phyloP scores from a whole-genome alignment of 2,329 filamentous ascomycete genomes.

The Arthrobotrys iridis region DNA sequence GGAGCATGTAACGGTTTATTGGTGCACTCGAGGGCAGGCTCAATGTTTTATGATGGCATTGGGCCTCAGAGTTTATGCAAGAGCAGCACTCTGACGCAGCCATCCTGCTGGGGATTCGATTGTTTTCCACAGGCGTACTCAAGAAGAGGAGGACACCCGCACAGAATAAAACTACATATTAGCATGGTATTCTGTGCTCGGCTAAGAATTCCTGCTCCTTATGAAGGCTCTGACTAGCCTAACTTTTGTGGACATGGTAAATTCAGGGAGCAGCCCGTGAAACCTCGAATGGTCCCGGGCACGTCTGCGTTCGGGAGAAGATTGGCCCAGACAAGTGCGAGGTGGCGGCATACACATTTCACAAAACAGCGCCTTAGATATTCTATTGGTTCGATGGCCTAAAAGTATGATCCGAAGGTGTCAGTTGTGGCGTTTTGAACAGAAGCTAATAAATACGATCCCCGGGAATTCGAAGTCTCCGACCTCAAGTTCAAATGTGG shows the following conservation, averaged over 20 bases:
- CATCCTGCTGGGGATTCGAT: constrained; percentile 45
- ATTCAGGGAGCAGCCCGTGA: constrained; percentile 27
- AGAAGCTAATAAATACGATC: constrained; percentile 30
- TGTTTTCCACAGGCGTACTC: constrained; percentile 38
- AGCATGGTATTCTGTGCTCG: constrained; percentile 47
- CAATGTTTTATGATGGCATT: constrained; percentile 47
- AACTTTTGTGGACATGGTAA: constrained; percentile 33
- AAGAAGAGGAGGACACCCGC: constrained; percentile 31
- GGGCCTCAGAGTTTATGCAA: constrained; percentile 46
- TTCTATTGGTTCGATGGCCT: constrained; percentile 33
- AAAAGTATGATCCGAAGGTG: constrained; percentile 33
- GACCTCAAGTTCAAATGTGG: constrained; percentile 35
- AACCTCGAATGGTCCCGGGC: constrained; percentile 9
- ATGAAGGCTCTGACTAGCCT: constrained; percentile 32
- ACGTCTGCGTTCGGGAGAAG: constrained; percentile 35
- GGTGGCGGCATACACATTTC: constrained; percentile 38
- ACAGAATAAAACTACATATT: constrained; percentile 22
- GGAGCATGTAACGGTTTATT: constrained; percentile 53
- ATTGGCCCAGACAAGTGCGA: constrained; percentile 36
- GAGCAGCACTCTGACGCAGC: constrained; percentile 39
- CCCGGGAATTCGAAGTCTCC: constrained; percentile 48
- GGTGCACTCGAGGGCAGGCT: constrained; percentile 43
- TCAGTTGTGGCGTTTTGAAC: constrained; percentile 31
- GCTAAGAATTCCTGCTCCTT: constrained; percentile 50
- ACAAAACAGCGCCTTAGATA: constrained; percentile 16